These are phyloP conservation scores for Oemleria cerasiformis DNA, from an alignment of 306 rosid genomes.

Conservation along the genomic window DNA sequence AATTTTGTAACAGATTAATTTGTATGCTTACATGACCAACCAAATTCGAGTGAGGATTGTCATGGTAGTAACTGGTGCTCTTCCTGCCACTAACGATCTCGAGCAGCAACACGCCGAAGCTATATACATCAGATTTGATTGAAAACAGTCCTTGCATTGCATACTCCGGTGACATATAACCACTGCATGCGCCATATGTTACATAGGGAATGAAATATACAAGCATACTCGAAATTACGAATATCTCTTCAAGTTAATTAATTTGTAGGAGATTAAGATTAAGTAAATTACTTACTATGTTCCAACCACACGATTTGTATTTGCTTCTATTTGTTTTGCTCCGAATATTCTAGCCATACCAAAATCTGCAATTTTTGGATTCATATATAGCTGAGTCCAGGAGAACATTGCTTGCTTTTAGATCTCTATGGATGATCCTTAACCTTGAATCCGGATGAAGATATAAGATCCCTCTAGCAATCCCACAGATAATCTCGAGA, in stretches of 20 bases:
- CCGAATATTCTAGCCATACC: constrained; percentile 73
- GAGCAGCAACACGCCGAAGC: constrained; percentile 53
- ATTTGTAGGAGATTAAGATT: no score
- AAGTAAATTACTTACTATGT: constrained; percentile 56
- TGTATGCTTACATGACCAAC: constrained; percentile 56
- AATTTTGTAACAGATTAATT: no score
- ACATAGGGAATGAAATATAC: no score
- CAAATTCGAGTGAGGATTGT: constrained; percentile 35
- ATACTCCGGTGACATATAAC: no score
- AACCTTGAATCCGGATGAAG: constrained; percentile 68
- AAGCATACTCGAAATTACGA: no score
- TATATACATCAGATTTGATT: constrained; percentile 45
- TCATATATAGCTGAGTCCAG: constrained; percentile 43
- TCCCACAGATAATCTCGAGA: constrained; percentile 40
- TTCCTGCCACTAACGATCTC: constrained; percentile 64
- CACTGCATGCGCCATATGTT: no score
- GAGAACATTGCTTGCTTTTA: constrained; percentile 63
- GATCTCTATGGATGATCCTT: constrained; percentile 48
- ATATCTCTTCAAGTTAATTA: no score
- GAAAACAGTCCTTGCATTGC: constrained; percentile 59
- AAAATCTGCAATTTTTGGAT: constrained; percentile 69
- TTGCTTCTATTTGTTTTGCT: constrained; percentile 50
- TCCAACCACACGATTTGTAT: constrained; percentile 56
- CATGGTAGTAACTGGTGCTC: constrained; percentile 34
- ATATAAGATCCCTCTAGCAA: constrained; percentile 64